Conservation (phyloP, 2,329 filamentous ascomycete species). For the Venturia nashicola region DNA sequence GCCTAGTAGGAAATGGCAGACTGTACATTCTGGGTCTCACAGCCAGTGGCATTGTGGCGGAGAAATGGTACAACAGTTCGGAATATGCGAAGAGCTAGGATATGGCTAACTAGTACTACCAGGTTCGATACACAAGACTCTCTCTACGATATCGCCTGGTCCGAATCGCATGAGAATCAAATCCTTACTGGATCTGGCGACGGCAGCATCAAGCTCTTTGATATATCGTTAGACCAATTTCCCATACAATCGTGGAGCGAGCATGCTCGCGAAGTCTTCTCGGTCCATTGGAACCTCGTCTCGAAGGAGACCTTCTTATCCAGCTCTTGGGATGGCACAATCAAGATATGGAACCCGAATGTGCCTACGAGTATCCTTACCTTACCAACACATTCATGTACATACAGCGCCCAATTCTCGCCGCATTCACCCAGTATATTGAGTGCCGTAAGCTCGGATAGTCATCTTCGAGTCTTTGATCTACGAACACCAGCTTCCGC, state of each 20-base stretch:
- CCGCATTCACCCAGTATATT: slow-evolving; percentile 78
- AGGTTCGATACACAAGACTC: slow-evolving; percentile 96
- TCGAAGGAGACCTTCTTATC: slow-evolving; percentile 85
- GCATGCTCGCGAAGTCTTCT: slow-evolving; percentile 86
- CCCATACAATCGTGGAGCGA: slow-evolving; percentile 88
- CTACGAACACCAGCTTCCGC: slow-evolving; percentile 75
- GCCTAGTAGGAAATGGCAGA: slow-evolving; percentile 89
- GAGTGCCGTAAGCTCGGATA: slow-evolving; percentile 81
- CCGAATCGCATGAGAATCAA: slow-evolving; percentile 93
- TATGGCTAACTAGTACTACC: slow-evolving; percentile 8
- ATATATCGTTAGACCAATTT: slow-evolving; percentile 68
- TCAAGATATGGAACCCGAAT: slow-evolving; percentile 90
- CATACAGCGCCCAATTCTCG: slow-evolving; percentile 84
- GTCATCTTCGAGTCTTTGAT: slow-evolving; percentile 81
- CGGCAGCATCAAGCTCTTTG: slow-evolving; percentile 89
- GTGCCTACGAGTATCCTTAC: slow-evolving; percentile 65
- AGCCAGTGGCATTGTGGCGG: slow-evolving; percentile 66
- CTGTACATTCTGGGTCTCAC: slow-evolving; percentile 77
- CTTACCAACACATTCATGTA: slow-evolving; percentile 83
- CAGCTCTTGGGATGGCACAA: slow-evolving; percentile 89
- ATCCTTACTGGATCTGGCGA: slow-evolving; percentile 81
- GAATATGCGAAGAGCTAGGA: background rate
- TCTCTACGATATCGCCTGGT: slow-evolving; percentile 91
- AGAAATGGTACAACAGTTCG: slow-evolving; percentile 54
- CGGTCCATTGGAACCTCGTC: slow-evolving; percentile 83